These are phyloP conservation scores for Podospora anserina DNA, from an alignment of 495 filamentous ascomycete species.

Conservation along the genomic window DNA sequence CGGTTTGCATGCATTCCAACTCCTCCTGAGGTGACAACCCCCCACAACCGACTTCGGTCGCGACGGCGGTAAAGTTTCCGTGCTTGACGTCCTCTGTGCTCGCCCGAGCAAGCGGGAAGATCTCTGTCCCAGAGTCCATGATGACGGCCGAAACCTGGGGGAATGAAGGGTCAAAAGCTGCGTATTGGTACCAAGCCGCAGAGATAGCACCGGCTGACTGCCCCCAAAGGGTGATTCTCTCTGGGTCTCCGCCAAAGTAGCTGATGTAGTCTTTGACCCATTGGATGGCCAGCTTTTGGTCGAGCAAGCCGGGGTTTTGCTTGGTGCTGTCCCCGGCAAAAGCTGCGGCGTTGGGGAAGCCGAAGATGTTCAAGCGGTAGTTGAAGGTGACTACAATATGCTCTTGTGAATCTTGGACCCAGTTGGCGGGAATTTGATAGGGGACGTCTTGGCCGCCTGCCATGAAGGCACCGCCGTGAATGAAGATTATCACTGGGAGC, in stretches of 20 bases:
- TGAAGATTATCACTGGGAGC: conserved; percentile 36
- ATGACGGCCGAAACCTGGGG: conserved; percentile 50
- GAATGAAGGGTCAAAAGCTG: conserved; percentile 36
- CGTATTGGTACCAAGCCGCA: conserved; percentile 54
- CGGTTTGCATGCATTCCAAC: conserved; percentile 46
- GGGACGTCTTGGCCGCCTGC: conserved; percentile 27
- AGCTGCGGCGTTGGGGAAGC: conserved; percentile 49
- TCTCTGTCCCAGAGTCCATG: conserved; percentile 52
- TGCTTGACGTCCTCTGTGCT: conserved; percentile 29
- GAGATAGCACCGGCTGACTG: conserved; percentile 52
- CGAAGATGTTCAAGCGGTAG: conserved; percentile 65
- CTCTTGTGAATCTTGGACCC: conserved; percentile 44
- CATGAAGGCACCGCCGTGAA: conserved; percentile 33
- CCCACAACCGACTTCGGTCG: conserved; percentile 34
- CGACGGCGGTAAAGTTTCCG: conserved; percentile 39
- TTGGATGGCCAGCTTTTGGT: conserved; percentile 60
- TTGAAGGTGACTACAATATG: conserved; percentile 62
- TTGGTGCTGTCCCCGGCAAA: conserved; percentile 15
- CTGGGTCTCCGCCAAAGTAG: conserved; percentile 58
- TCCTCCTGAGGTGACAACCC: conserved; percentile 37
- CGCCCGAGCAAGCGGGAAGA: conserved; percentile 35
- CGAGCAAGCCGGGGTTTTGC: conserved; percentile 60
- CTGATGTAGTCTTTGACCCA: conserved; percentile 57
- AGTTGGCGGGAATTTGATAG: conserved; percentile 35
- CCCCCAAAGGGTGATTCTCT: conserved; percentile 53